Evolutionary conservation across 108 stramenopile genomes (phyloP).

Genomic region (Conticribra weissflogii): DNA sequence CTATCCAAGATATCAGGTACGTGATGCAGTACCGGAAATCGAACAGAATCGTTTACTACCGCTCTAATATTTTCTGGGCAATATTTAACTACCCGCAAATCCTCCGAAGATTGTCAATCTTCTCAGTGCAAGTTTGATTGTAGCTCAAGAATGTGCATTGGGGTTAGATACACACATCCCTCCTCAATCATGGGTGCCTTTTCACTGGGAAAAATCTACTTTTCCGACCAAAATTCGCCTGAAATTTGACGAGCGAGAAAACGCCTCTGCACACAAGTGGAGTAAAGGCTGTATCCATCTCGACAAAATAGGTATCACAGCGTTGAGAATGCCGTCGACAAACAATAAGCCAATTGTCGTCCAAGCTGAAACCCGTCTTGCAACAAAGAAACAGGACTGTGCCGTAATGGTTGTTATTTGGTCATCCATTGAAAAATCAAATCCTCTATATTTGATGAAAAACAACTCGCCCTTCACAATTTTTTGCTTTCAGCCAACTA

Average conservation of each 20-base stretch:
- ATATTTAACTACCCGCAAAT: too few species aligned
- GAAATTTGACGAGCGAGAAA: constrained; percentile 40
- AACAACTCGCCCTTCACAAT: constrained; percentile 65
- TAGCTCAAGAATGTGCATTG: constrained; percentile 74
- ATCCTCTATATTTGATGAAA: constrained; percentile 71
- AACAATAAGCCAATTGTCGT: constrained; percentile 57
- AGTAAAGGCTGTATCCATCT: constrained; percentile 67
- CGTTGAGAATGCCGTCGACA: constrained; percentile 62
- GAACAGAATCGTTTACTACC: too few species aligned
- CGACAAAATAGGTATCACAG: constrained; percentile 79
- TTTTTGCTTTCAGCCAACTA: constrained; percentile 69
- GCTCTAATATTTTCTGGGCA: too few species aligned
- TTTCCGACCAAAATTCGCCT: constrained; percentile 60
- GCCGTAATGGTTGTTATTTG: constrained; percentile 79
- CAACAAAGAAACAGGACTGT: constrained; percentile 72
- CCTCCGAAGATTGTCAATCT: constrained; percentile 82
- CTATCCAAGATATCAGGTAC: constrained; percentile 70
- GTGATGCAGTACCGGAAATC: too few species aligned
- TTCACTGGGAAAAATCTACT: constrained; percentile 68
- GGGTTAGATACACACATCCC: constrained; percentile 48
- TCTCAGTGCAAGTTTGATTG: constrained; percentile 52
- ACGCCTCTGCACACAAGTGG: constrained; percentile 56
- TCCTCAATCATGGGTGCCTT: constrained; percentile 62
- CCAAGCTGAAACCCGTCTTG: constrained; percentile 78
- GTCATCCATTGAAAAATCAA: constrained; percentile 65